Evolutionary conservation across 371 early-diverging fungal genomes (phyloP), one percentile per base, ranked within the genome.

Genomic region (Syncephalis fuscata): DNA sequence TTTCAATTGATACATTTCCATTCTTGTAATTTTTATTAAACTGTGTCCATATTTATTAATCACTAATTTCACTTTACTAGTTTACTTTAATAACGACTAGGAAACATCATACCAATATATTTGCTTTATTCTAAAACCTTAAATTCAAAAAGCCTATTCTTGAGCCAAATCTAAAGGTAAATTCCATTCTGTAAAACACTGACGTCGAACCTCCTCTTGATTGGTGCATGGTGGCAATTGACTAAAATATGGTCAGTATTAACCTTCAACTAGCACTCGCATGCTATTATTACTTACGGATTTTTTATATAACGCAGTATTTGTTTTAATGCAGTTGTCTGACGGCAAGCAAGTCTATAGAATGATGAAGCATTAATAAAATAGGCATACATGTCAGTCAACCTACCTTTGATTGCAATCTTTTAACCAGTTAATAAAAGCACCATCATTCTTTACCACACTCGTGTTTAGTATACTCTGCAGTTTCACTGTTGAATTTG

Each of bases 151-250:
- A n/a, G n/a, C n/a, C n/a, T n/a, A n/a, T n/a, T n/a, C n/a, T 37
- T n/a, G 9, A 37, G 38, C 10, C 47, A 49, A 48, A 24, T 56
- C 25, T 25, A 59, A 38, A 21, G 73, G 74, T 26, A 78, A 49
- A 26, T 63, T 61, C 79, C 79, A 79, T 58, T 71, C 73, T n/a
- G 48, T 27, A 24, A 74, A 55, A 53, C 74, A 71, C 21, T 58
- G 58, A 23, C 58, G 44, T 47, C 64, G 57, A 4, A 70, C 51
- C 39, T 60, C 61, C 26, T 65, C 65, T 53, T 74, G 76, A 64
- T 71, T 65, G 47, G 60, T 62, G 15, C 49, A 25, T 9, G 68
- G 58, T 17, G 48, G 45, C 2, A 57, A 42, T 20, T 60, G 51
- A n/a, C 68, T 69, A 55, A 21, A 10, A 16, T 39, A 24, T n/a